Evolutionary conservation across 1,284 basidiomycete species (phyloP), one percentile per base, ranked within the genome.

Genomic region (Rhodofomes roseus): DNA sequence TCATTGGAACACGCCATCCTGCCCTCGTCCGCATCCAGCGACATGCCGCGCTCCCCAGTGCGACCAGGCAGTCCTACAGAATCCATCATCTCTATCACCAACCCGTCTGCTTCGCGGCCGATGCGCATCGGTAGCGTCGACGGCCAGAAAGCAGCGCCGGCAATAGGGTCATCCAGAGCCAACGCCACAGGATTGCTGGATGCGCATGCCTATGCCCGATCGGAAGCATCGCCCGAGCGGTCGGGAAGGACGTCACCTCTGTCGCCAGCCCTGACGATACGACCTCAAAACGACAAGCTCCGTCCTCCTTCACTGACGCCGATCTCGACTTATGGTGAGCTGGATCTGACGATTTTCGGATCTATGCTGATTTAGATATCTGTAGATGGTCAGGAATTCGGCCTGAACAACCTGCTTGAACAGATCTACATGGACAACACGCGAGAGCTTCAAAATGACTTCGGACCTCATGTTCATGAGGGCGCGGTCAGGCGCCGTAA

Each of bases 361-460:
- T 23, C 6, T 25, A 25, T 25, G 37, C 20, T 41, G 12, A 36
- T 25, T 29, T 25, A 22, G 8, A 31, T 14, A 12, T 25, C 16
- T 58, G 41, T 58, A 92, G 95, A 96, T 66, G 91, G 91, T 0
- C 89, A 91, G 67, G 95, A 96, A 68, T 85, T 89, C 25, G 91
- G 91, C 1, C 91, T 97, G 63, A 90, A 85, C 68, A 90, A 92
- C 56, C 77, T 95, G 16, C 78, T 98, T 16, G 95, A 97, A 68
- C 90, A 92, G 57, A 79, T 95, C n/a, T 96, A 95, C 70, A 77
- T 94, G 52, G 93, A 96, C 69, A 93, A 89, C 64, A 87, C 84
- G 68, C 86, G 89, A 36, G 93, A 96, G 64, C 80, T 93, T 1
- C 85, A 93, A 61, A 81, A 89, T 39, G 95, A 98, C 69, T 96